A percentile compares a stretch with the other conserved stretches of the same genome.
Conservation (phyloP, 179 eudicot species). For the Amaranthus tricolor region DNA sequence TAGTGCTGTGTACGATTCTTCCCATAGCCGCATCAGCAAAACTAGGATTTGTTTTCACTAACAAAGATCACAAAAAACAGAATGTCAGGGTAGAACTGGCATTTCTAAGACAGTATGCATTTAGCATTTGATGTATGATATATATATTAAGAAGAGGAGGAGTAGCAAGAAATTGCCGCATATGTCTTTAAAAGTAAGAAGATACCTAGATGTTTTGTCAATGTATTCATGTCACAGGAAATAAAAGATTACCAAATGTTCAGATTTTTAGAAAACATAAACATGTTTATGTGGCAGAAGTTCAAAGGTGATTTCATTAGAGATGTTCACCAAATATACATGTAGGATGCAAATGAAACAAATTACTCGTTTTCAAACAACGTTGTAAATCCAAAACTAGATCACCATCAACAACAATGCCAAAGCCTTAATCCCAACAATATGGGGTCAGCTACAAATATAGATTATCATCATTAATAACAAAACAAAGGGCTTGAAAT, state of each 20-base stretch:
- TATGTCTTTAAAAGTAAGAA: not conserved
- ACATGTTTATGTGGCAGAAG: not conserved
- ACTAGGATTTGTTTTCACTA: slow-evolving; percentile 90
- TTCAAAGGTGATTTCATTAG: no score
- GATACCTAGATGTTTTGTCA: not conserved
- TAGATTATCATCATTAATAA: no score
- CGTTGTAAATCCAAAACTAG: no score
- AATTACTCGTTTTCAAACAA: no score
- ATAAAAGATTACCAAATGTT: not conserved
- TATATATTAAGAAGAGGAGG: no score
- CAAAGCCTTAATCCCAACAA: no score
- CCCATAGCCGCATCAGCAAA: slow-evolving; percentile 89
- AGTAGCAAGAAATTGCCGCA: not conserved
- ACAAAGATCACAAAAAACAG: slow-evolving; percentile 5
- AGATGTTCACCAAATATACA: no score
- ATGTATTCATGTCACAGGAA: not conserved
- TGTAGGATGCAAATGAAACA: no score
- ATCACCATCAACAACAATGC: no score
- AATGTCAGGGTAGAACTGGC: not conserved
- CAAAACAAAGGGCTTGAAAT: no score
- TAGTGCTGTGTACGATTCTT: slow-evolving; percentile 86
- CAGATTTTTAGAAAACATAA: not conserved
- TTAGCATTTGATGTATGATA: not conserved
- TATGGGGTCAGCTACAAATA: no score
- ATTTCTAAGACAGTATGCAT: not conserved